Conservation (phyloP, 2,329 filamentous ascomycete genomes). For the Furcasterigmium furcatum region DNA sequence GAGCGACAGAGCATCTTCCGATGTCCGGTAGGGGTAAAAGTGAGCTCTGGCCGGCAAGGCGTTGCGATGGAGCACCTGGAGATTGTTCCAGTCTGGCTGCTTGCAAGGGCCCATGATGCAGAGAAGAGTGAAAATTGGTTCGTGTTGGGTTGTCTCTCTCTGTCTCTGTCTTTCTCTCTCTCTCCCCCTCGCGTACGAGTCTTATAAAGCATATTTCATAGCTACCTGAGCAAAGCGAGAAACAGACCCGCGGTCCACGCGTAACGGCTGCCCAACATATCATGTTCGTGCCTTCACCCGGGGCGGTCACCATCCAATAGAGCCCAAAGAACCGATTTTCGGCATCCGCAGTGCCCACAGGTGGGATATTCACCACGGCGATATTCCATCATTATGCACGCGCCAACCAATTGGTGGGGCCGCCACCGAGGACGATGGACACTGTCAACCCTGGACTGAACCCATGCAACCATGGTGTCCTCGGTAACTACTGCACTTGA, state of each 20-base stretch:
- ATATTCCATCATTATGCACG: neutral
- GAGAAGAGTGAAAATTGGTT: neutral
- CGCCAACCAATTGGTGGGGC: too few relatives aligned
- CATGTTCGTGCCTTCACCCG: neutral
- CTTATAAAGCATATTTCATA: too few relatives aligned
- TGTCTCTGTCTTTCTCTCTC: neutral
- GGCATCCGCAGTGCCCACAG: neutral
- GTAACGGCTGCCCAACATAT: neutral
- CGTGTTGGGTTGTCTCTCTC: neutral
- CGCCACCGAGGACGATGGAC: too few relatives aligned
- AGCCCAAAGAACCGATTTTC: neutral
- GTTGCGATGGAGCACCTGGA: conserved; percentile 52
- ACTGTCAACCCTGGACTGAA: neutral
- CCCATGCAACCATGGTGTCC: neutral
- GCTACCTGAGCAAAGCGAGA: too few relatives aligned
- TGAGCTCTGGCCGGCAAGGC: conserved; percentile 51
- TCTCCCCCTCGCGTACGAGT: neutral
- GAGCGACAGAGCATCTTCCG: conserved; percentile 42
- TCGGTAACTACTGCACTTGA: neutral
- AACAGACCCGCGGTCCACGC: neutral
- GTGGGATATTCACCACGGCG: neutral
- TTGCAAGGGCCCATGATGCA: neutral
- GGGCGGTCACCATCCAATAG: too few relatives aligned
- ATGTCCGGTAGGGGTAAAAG: conserved; percentile 48
- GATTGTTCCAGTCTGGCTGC: conserved; percentile 47